Evolutionary conservation across 2,329 filamentous ascomycete species (phyloP), one percentile per base, ranked within the genome.

Genomic region (Blastomyces silverae): DNA sequence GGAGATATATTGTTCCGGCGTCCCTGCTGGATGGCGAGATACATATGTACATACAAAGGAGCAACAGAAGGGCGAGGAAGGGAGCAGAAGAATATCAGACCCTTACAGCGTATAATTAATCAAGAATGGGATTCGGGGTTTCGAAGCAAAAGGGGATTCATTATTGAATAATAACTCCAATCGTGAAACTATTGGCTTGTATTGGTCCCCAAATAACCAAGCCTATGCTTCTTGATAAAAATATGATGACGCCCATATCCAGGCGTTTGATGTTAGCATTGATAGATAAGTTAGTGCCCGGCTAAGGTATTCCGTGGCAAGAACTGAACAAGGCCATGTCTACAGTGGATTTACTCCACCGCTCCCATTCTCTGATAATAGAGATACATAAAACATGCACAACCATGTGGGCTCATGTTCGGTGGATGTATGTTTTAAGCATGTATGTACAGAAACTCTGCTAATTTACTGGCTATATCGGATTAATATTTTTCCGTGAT

Each of bases 401-500:
- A 17, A 17, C 20, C 13, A 46, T 46, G 13, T 6, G 17, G 42
- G 17, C 42, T 17, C 42, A 17, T 46, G 42, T 46, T 20, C 17
- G 17, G 52, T 52, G n/a, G n/a, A 25, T 11, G n/a, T 28, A 28
- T 37, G 34, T 37, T n/a, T n/a, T n/a, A n/a, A n/a, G n/a, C n/a
- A n/a, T n/a, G n/a, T n/a, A n/a, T n/a, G n/a, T n/a, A n/a, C n/a
- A n/a, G n/a, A n/a, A n/a, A n/a, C n/a, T n/a, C n/a, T n/a, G n/a
- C n/a, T n/a, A n/a, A n/a, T n/a, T n/a, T n/a, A n/a, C n/a, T n/a
- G 28, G 28, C 2, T 28, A 28, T 37, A 2, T 6, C 56, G 56
- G 56, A 58, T 25, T 58, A 28, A 58, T 22, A 17, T 42, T 58
- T 58, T 44, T 58, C 56, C 56, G n/a, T 28, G 8, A 2, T 28